Conservation (phyloP, 805 yeast species). For the Kodamaea restingae region DNA sequence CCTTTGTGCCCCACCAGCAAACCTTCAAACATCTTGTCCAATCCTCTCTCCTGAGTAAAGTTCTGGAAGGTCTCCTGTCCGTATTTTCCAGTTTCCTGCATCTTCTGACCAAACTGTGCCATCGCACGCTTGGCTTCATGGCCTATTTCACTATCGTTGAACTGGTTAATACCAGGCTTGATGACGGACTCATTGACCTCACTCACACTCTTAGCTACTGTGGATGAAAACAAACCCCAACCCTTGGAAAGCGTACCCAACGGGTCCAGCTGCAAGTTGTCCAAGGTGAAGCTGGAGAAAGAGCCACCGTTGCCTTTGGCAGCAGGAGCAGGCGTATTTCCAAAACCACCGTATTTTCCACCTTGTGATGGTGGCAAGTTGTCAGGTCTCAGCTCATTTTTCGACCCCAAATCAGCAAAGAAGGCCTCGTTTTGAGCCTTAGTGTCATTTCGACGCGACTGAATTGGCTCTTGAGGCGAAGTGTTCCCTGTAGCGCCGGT, state of each 20-base stretch:
- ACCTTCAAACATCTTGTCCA: constrained; percentile 56
- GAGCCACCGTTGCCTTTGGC: constrained; percentile 35
- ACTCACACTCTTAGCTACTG: constrained; percentile 75
- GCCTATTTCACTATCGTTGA: constrained; percentile 73
- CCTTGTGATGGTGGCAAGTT: constrained; percentile 90
- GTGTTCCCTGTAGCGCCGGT: constrained; percentile 15
- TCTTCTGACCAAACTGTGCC: constrained; percentile 91
- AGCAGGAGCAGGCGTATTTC: constrained; percentile 63
- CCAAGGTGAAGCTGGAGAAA: constrained; percentile 55
- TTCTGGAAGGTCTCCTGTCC: constrained; percentile 65
- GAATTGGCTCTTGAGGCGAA: constrained; percentile 24
- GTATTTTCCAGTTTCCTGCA: constrained; percentile 80
- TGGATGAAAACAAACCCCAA: constrained; percentile 88
- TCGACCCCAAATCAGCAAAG: constrained; percentile 73
- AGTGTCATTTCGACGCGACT: constrained; percentile 38
- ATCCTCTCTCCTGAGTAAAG: constrained; percentile 48
- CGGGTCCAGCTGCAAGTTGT: constrained; percentile 77
- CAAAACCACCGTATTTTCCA: constrained; percentile 89
- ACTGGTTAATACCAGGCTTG: constrained; percentile 82
- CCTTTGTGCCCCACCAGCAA: constrained; percentile 34
- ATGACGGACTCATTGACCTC: constrained; percentile 88
- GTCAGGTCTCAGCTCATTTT: constrained; percentile 69
- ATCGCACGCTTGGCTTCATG: constrained; percentile 87
- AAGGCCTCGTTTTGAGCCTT: constrained; percentile 73
- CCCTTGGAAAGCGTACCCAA: constrained; percentile 87